Evolutionary conservation across 148 eudicot species (phyloP).

Genomic region (Cornus kousa): DNA sequence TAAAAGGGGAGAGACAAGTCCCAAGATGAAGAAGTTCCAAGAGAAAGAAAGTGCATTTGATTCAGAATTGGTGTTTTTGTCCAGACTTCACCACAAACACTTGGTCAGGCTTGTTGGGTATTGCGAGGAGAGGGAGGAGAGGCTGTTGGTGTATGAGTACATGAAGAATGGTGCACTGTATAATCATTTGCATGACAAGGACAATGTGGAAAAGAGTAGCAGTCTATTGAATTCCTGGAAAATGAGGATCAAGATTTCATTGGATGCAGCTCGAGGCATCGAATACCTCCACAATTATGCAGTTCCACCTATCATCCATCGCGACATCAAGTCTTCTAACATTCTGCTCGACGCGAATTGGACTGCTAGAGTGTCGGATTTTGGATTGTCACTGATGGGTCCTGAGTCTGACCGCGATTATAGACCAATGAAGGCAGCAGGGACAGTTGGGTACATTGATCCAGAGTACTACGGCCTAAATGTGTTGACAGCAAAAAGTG

Average conservation of each 20-base stretch:
- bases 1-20: slow-evolving; percentile 69
- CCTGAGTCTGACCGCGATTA: slow-evolving; percentile 55
- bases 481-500: slow-evolving; percentile 92
- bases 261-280: slow-evolving; percentile 89
- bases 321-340: slow-evolving; percentile 93
- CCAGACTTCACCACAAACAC: slow-evolving; percentile 90
- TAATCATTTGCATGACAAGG: slow-evolving; percentile 78
- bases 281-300: slow-evolving; percentile 95
- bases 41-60: slow-evolving; percentile 93
- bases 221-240: slow-evolving; percentile 81
- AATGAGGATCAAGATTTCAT: slow-evolving; percentile 70
- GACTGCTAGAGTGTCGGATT: slow-evolving; percentile 96
- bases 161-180: slow-evolving; percentile 91
- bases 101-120: slow-evolving; percentile 89
- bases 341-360: slow-evolving; percentile 77
- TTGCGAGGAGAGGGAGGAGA: slow-evolving; percentile 88
- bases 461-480: slow-evolving; percentile 90
- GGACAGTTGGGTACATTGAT: slow-evolving; percentile 94
- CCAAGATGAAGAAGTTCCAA: slow-evolving; percentile 59
- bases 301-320: slow-evolving; percentile 88
- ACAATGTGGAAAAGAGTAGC: slow-evolving; percentile 52
- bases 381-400: slow-evolving; percentile 77
- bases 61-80: slow-evolving; percentile 79
- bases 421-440: slow-evolving; percentile 71
- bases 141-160: slow-evolving; percentile 81